Evolutionary conservation across 208 protist genomes (phyloP).

Genomic region (Herpetomonas samuelpessoai): DNA sequence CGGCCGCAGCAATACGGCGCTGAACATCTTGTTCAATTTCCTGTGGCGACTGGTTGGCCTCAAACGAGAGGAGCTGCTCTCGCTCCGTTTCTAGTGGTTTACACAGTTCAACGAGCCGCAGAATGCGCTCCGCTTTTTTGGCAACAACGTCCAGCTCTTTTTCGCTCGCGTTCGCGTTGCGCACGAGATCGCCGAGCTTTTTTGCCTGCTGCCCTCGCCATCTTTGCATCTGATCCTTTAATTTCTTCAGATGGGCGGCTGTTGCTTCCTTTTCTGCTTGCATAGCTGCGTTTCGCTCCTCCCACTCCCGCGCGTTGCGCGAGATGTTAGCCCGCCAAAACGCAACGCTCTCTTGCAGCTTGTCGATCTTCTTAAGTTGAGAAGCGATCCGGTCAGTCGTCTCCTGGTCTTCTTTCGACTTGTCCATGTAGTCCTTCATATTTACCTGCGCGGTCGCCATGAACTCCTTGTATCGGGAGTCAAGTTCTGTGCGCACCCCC

Average conservation of each 20-base stretch:
- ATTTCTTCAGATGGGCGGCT: conserved; percentile 83
- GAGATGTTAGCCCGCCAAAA: conserved; percentile 91
- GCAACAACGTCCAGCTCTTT: conserved; percentile 59
- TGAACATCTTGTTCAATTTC: conserved; percentile 78
- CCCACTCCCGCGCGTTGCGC: conserved; percentile 89
- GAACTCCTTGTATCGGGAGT: conserved; percentile 89
- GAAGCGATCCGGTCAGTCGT: conserved; percentile 84
- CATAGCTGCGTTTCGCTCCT: conserved; percentile 91
- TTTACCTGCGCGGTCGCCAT: conserved; percentile 90
- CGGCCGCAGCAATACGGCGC: conserved; percentile 33
- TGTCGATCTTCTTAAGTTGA: conserved; percentile 93
- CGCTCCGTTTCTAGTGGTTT: conserved; percentile 94
- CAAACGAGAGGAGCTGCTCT: conserved; percentile 92
- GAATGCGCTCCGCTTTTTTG: conserved; percentile 84
- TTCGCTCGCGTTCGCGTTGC: conserved; percentile 81
- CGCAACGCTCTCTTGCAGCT: conserved; percentile 89
- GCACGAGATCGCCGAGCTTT: conserved; percentile 89
- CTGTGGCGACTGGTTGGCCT: conserved; percentile 62
- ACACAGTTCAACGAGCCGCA: conserved; percentile 93
- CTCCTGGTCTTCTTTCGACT: conserved; percentile 94
- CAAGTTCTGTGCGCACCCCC: conserved; percentile 68
- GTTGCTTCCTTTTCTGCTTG: conserved; percentile 92
- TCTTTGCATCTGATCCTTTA: conserved; percentile 94
- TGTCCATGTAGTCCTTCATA: conserved; percentile 95
- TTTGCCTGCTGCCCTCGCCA: conserved; percentile 88